phyloP scores from a whole-genome alignment of 768 basidiomycete genomes.

The Phanerochaete sordida region DNA sequence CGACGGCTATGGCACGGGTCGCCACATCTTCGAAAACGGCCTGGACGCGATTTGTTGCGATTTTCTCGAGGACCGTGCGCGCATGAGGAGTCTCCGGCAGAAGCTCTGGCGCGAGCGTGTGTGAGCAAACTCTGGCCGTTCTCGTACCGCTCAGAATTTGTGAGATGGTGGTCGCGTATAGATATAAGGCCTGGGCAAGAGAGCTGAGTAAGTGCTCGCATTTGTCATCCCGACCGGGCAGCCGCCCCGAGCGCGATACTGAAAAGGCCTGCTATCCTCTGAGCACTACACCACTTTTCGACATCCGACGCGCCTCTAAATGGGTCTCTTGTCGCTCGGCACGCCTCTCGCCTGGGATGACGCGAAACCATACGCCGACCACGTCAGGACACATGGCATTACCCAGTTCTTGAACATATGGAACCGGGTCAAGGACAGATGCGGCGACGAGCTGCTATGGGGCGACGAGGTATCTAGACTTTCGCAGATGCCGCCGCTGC shows the following conservation, averaged over 20 bases:
- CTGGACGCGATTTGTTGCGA: background rate
- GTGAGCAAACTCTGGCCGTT: background rate
- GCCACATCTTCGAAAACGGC: too few relatives aligned
- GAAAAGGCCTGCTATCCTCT: background rate
- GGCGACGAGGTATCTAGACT: constrained; percentile 81
- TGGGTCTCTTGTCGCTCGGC: constrained; percentile 93
- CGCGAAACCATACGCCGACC: constrained; percentile 80
- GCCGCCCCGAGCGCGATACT: background rate
- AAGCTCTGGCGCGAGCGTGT: background rate
- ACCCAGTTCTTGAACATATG: constrained; percentile 93
- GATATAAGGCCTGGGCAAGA: background rate
- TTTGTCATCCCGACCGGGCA: constrained; percentile 9
- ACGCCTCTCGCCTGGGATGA: constrained; percentile 93
- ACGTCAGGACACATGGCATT: constrained; percentile 90
- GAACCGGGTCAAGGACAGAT: constrained; percentile 87
- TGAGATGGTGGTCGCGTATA: background rate
- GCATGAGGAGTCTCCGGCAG: background rate
- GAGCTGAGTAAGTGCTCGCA: constrained; percentile 12
- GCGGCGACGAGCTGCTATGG: constrained; percentile 93
- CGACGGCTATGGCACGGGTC: too few relatives aligned
- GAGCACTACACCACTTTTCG: background rate
- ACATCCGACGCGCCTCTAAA: constrained; percentile 29
- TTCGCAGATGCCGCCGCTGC: constrained; percentile 2
- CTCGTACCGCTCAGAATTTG: background rate
- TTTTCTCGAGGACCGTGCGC: background rate